Evolutionary conservation across 495 filamentous ascomycete species (phyloP), one percentile per base, ranked within the genome.

Genomic region (Gamarada debralockiae): DNA sequence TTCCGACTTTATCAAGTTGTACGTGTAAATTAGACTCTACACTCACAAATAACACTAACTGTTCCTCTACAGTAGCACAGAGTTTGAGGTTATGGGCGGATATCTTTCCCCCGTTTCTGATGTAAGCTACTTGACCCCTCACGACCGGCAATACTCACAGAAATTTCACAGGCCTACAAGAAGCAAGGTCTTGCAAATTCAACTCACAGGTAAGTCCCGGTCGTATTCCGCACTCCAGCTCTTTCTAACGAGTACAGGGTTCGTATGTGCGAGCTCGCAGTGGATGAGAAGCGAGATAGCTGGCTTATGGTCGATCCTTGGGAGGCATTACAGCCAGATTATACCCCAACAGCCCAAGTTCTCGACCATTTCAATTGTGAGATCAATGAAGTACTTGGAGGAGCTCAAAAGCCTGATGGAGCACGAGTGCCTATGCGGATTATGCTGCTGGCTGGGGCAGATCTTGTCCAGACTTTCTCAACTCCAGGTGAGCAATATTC

Each of bases 311-410:
- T 95, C 29, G 91, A 95, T 67, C 81, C 87, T 4, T 72, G 67
- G 67, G 69, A 72, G 58, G 66, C 66, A 25, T 40, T 64, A 55
- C 56, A 55, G 67, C 83, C 81, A 57, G 78, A 83, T 46, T 96
- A 96, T 60, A 85, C 87, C 59, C 90, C 89, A 10, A 96, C 91
- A 13, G 91, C 90, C 1, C 76, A 86, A 39, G 90, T 96, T 47
- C 71, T 95, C 46, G 87, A 92, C 56, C 90, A 95, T 64, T 89
- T 95, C 60, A 77, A 89, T 54, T 66, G 92, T 61, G 89, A 95
- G 67, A 86, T 95, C 59, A 95, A 95, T 66, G 76, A 75, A 1
- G 78, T 85, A 9, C 76, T 85, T 3, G 80, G 82, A 12, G 91
- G 91, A 9, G 79, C 93, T 31, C 78, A 88, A 57, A 78, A 74